Base-by-base conservation (phyloP, 2,329 filamentous ascomycete genomes). In the Xylariaceae sp. region DNA sequence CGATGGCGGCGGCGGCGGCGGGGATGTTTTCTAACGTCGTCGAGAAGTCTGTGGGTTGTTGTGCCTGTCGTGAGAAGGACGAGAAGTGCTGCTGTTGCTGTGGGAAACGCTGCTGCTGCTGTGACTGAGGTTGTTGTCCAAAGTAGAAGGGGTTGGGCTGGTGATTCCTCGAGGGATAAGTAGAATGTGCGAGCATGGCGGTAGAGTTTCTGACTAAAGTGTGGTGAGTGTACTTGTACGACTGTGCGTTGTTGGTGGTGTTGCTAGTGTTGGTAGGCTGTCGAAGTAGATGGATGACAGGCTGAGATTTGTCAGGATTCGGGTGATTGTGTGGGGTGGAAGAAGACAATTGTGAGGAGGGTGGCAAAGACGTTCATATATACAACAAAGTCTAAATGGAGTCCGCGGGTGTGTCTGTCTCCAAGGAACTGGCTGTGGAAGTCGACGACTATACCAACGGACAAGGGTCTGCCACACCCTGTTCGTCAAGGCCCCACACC, bases 11-110 rank as follows among this genome's bases (percentile, higher is more conserved):
- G 53, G 56, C 66, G 34, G 63, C 62, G 22, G 66, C 63, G n/a
- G 68, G 64, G 34, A 69, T 57, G 53, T 63, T 68, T 51, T 71
- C 66, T 48, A 72, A 63, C 31, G 67, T 62, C 10, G 69, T 66
- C 50, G 70, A 66, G 40, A 53, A 49, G 42, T 14, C 34, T 7
- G 38, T 28, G 58, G 53, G 38, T 60, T 58, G 46, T 59, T 36
- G 48, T 60, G 56, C 51, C 13, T 33, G 31, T 19, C 22, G 5
- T 45, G 22, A 41, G 10, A 40, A 42, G 28, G 39, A 48, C 16
- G 36, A 57, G 50, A 43, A 56, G 54, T 34, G 36, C 47, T 50
- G 51, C 33, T 58, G 55, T 14, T 49, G 36, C 12, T 45, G 44
- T 45, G 49, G 49, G 5, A 47, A 42, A 31, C 12, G 33, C 4